Evolutionary conservation across 306 rosid genomes (phyloP).

Genomic region (Prunus dulcis): DNA sequence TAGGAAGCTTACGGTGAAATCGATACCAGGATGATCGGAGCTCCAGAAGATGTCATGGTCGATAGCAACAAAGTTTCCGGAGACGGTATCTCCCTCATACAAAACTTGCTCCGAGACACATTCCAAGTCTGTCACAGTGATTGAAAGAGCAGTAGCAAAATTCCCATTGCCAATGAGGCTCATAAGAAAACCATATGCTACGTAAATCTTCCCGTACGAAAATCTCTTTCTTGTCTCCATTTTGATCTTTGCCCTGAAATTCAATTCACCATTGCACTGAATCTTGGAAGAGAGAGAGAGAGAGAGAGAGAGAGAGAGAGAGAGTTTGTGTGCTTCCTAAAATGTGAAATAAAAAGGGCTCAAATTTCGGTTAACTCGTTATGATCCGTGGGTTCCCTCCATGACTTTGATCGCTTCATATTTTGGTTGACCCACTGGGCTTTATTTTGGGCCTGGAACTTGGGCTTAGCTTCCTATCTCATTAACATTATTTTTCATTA

Average conservation of each 20-base stretch:
- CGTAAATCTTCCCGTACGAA: neutral
- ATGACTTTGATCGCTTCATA: neutral
- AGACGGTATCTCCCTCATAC: neutral
- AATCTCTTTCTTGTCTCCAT: slow-evolving; percentile 7
- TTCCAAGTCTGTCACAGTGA: slow-evolving; percentile 1
- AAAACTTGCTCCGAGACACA: slow-evolving; percentile 14
- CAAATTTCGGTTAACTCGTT: neutral
- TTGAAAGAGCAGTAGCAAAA: neutral
- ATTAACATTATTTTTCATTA: too few relatives aligned
- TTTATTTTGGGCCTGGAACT: neutral
- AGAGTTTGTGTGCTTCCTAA: neutral
- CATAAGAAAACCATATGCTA: neutral
- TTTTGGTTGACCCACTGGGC: neutral
- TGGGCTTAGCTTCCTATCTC: neutral
- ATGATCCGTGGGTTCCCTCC: neutral
- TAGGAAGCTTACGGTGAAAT: neutral
- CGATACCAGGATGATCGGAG: slow-evolving; percentile 12
- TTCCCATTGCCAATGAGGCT: neutral
- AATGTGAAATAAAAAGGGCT: neutral
- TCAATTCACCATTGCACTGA: neutral
- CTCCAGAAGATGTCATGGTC: slow-evolving; percentile 22
- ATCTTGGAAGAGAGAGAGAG: neutral
- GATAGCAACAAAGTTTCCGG: slow-evolving; percentile 15
- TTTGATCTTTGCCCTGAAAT: neutral
- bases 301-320: neutral